Evolutionary conservation across 73 alveolate species (phyloP).

Genomic region (Diophrys sp.): DNA sequence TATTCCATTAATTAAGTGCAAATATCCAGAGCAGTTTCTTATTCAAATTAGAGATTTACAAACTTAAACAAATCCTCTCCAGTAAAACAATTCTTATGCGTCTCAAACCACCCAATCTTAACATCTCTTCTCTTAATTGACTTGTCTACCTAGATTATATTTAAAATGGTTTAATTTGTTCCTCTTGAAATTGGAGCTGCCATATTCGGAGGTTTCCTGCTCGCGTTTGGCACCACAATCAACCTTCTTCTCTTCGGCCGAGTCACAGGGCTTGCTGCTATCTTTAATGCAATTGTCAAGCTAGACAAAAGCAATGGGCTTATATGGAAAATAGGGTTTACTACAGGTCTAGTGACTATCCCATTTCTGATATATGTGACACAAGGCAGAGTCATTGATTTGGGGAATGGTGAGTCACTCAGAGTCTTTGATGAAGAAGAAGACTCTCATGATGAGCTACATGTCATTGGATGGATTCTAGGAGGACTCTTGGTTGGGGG

Average conservation of each 20-base stretch:
- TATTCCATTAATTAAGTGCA: too few relatives aligned
- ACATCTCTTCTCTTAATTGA: too few relatives aligned
- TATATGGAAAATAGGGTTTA: slow-evolving; percentile 46
- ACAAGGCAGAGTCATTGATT: too few relatives aligned
- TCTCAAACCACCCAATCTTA: too few relatives aligned
- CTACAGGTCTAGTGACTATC: slow-evolving; percentile 50
- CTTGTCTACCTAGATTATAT: too few relatives aligned
- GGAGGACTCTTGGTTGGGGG: slow-evolving; percentile 93
- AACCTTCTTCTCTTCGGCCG: slow-evolving; percentile 76
- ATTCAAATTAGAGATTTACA: too few relatives aligned
- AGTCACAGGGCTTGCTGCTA: slow-evolving; percentile 88
- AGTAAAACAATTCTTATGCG: too few relatives aligned
- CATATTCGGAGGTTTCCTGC: slow-evolving; percentile 81
- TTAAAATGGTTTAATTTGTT: too few relatives aligned
- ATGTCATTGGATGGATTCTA: slow-evolving; percentile 64
- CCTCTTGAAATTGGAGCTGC: too few relatives aligned
- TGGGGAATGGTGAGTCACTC: neutral
- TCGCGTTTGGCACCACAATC: slow-evolving; percentile 75
- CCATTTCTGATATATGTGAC: slow-evolving; percentile 8
- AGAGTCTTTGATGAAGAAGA: neutral
- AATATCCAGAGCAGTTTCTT: too few relatives aligned
- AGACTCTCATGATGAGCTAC: slow-evolving; percentile 30
- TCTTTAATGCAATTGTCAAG: slow-evolving; percentile 35
- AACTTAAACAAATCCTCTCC: too few relatives aligned
- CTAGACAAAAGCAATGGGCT: slow-evolving; percentile 14